Conservation (phyloP, 306 rosid genomes). For the Medicago arabica region DNA sequence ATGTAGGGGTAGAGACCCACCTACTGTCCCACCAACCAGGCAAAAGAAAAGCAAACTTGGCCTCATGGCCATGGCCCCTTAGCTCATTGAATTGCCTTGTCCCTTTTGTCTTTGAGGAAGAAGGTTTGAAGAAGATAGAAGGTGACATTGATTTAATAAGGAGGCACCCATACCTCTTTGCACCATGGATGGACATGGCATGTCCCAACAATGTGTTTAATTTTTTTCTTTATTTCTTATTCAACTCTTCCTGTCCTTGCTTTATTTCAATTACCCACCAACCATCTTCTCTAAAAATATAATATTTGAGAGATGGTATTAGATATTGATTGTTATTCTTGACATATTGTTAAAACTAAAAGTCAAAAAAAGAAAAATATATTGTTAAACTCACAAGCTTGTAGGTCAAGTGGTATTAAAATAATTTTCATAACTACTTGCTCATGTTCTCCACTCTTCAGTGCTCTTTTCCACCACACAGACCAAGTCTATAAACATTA, state of each 20-base stretch:
- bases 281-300: neutral
- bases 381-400: neutral
- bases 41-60: constrained; percentile 45
- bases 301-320: neutral
- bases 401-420: constrained; percentile 1
- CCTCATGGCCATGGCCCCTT: constrained; percentile 55
- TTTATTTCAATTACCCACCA: constrained; percentile 17
- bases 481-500: too few relatives aligned
- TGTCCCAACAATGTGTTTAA: constrained; percentile 50
- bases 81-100: constrained; percentile 17
- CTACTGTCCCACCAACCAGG: constrained; percentile 25
- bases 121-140: constrained; percentile 32
- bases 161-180: constrained; percentile 52
- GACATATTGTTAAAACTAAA: too few relatives aligned
- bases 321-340: neutral
- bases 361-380: too few relatives aligned
- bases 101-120: constrained; percentile 37
- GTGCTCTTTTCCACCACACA: neutral
- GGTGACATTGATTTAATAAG: constrained; percentile 51
- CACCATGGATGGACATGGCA: constrained; percentile 52
- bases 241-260: constrained; percentile 10
- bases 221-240: neutral
- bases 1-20: constrained; percentile 36
- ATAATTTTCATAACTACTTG: neutral
- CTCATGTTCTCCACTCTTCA: neutral